phyloP scores from a whole-genome alignment of 805 yeast genomes.

The Candida quercuum region DNA sequence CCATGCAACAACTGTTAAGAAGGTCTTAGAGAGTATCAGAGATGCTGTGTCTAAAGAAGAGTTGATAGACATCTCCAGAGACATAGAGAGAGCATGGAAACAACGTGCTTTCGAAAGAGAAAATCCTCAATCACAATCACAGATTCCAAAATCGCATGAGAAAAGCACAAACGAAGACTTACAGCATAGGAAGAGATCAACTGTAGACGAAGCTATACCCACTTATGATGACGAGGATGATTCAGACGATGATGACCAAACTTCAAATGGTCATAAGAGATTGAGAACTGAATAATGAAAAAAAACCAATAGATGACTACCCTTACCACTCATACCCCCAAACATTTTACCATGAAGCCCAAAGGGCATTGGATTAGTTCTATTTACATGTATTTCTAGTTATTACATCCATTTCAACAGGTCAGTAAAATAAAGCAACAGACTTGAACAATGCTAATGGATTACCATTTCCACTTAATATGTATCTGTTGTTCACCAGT shows the following conservation, averaged over 20 bases:
- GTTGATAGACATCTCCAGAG: slow-evolving; percentile 49
- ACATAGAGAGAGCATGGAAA: slow-evolving; percentile 59
- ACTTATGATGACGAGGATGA: slow-evolving; percentile 5
- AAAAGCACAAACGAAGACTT: neutral
- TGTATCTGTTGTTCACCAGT: slow-evolving; percentile 43
- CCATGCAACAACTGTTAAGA: slow-evolving; percentile 73
- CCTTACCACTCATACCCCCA: neutral
- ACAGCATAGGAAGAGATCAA: slow-evolving; percentile 1
- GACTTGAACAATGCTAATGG: slow-evolving; percentile 31
- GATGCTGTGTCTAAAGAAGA: slow-evolving; percentile 85
- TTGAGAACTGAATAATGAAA: slow-evolving; percentile 5
- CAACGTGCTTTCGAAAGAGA: slow-evolving; percentile 36
- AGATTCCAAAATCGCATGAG: neutral
- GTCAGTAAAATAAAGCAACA: slow-evolving; percentile 20
- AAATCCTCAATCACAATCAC: slow-evolving; percentile 6
- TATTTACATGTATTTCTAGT: slow-evolving; percentile 3
- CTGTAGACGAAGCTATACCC: neutral
- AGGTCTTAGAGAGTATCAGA: slow-evolving; percentile 75
- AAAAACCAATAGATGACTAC: no score
- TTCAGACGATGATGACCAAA: slow-evolving; percentile 7
- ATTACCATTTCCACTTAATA: slow-evolving; percentile 62
- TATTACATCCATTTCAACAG: no score
- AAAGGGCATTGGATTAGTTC: neutral
- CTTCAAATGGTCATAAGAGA: slow-evolving; percentile 8
- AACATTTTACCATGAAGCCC: no score